phyloP scores from a whole-genome alignment of 225 moss, liverwort and hornwort species.

The Sphagnum tenellum region DNA sequence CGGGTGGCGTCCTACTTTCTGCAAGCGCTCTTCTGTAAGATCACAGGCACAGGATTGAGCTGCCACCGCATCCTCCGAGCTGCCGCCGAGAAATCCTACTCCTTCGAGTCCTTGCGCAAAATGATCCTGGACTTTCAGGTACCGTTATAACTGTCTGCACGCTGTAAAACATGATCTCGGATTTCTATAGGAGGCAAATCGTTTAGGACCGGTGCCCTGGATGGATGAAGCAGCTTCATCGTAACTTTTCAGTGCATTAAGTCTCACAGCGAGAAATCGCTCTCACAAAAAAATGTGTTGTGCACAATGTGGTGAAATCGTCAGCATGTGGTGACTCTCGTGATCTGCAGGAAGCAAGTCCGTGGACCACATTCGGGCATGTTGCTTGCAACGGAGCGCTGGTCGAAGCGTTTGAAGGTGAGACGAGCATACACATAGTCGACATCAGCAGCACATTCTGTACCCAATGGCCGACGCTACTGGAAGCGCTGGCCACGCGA shows the following conservation, averaged over 20 bases:
- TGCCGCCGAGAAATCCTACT: slow-evolving; percentile 57
- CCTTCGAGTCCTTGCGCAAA: slow-evolving; percentile 30
- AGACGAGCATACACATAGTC: slow-evolving; percentile 72
- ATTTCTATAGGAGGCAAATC: no score
- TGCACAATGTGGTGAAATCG: no score
- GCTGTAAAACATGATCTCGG: no score
- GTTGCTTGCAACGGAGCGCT: slow-evolving; percentile 64
- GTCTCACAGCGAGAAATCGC: no score
- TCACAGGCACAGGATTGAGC: slow-evolving; percentile 17
- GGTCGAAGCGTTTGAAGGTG: slow-evolving; percentile 63
- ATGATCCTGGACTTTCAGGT: slow-evolving; percentile 79
- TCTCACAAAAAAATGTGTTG: no score
- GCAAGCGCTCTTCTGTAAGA: slow-evolving; percentile 27
- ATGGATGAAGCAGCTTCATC: no score
- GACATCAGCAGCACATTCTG: slow-evolving; percentile 74
- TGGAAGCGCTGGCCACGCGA: slow-evolving; percentile 65
- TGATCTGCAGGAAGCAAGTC: neutral
- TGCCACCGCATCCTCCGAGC: slow-evolving; percentile 34
- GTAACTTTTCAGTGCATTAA: no score
- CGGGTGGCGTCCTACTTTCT: slow-evolving; percentile 54
- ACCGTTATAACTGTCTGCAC: no score
- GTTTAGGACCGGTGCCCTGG: no score
- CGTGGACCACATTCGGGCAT: slow-evolving; percentile 85
- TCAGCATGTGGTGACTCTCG: no score
- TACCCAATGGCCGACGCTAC: slow-evolving; percentile 74